Evolutionary conservation across 2,329 filamentous ascomycete genomes (phyloP).

Genomic region (Pseudogymnoascus sp.): DNA sequence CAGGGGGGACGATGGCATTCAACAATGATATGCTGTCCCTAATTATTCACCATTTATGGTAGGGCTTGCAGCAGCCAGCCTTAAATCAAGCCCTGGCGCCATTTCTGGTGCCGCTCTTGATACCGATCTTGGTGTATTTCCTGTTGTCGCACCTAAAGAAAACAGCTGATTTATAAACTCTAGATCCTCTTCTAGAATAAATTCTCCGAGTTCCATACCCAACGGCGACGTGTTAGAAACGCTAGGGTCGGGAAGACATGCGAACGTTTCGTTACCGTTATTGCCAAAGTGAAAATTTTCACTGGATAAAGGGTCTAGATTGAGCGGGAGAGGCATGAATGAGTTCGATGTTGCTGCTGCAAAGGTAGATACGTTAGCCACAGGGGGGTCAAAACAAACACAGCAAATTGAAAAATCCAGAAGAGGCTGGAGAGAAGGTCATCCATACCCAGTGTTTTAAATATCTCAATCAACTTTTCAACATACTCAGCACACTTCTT

Average conservation of each 20-base stretch:
- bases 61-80: background rate
- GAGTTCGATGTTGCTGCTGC: background rate
- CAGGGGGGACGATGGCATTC: background rate
- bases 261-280: background rate
- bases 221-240: slow-evolving; percentile 20
- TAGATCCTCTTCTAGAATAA: slow-evolving; percentile 32
- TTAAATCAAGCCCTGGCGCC: background rate
- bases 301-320: background rate
- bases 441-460: slow-evolving; percentile 12
- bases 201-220: slow-evolving; percentile 32
- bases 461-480: slow-evolving; percentile 19
- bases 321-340: background rate
- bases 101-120: background rate
- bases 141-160: background rate
- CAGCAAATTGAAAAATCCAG: background rate
- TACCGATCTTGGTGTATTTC: background rate
- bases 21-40: background rate
- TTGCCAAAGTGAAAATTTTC: background rate
- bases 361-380: background rate
- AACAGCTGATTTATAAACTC: slow-evolving; percentile 20
- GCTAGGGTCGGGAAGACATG: background rate
- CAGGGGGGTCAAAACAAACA: background rate
- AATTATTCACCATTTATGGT: background rate
- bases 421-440: background rate
- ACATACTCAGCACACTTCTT: slow-evolving; percentile 28